Percentiles rank a stretch among this genome's conserved stretches.
Conservation (phyloP, 257 asterid genomes). For the Jaltomata sinuosa region DNA sequence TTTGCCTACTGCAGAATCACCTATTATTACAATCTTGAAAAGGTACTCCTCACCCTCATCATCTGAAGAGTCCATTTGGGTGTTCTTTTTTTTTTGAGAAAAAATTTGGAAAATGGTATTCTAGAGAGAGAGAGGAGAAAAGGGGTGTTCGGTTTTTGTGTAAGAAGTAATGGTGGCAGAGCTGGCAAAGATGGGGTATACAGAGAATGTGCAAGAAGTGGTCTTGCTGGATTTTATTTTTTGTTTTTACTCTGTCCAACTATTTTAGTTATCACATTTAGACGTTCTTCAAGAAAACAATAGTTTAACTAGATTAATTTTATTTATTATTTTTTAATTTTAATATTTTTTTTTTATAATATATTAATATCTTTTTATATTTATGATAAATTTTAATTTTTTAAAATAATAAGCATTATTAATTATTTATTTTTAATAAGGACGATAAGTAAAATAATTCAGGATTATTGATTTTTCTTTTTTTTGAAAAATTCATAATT, state of each 20-base stretch:
- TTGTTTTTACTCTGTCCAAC: neutral
- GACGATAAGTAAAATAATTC: too few relatives aligned
- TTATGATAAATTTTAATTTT: too few relatives aligned
- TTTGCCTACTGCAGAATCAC: slow-evolving; percentile 68
- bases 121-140: neutral
- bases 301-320: too few relatives aligned
- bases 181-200: neutral
- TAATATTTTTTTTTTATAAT: too few relatives aligned
- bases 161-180: neutral
- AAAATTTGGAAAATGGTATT: neutral
- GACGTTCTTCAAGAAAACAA: too few relatives aligned
- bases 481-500: neutral
- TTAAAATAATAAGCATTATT: too few relatives aligned
- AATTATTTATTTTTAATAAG: too few relatives aligned
- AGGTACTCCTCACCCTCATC: slow-evolving; percentile 69
- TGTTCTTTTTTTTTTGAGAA: too few relatives aligned
- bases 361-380: too few relatives aligned
- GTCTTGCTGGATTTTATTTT: neutral
- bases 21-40: slow-evolving; percentile 63
- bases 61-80: slow-evolving; percentile 39
- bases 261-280: too few relatives aligned
- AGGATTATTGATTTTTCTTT: neutral
- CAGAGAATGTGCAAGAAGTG: neutral
- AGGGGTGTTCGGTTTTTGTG: neutral
- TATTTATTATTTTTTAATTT: too few relatives aligned